Base-by-base conservation (phyloP, 1,284 basidiomycete species). In the Neotropicomus parvogracilis region DNA sequence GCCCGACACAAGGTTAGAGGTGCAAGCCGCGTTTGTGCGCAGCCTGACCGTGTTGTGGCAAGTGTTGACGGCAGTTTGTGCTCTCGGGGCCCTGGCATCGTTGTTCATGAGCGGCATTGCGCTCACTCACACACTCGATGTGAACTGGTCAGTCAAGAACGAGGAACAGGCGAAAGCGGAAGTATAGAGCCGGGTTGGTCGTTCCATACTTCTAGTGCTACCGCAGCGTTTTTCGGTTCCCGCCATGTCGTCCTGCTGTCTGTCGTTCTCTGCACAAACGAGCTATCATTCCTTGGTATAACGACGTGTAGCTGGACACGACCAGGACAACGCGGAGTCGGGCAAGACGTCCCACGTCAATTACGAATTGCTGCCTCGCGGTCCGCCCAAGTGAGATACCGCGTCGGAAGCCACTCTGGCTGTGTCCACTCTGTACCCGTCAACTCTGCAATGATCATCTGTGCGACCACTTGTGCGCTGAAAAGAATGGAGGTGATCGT, bases 391-490 rank as follows among this genome's bases (percentile, higher is more conserved):
- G 81, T 85, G 46, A 87, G 65, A 58, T 80, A 86, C 50, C 78
- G 77, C 17, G 70, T 64, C 3, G 87, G 87, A 33, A 88, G 68
- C 83, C 85, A 88, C 11, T 68, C 65, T 0, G 85, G 85, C 3
- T 62, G 44, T 2, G 54, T 55, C 81, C 83, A 89, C 9, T 58
- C 50, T 28, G 70, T 46, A 13, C 48, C 63, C 16, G 49, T 52
- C 7, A 83, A 64, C 14, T 85, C 77, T 0, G 80, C 75, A 0
- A 64, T 42, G 39, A 90, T 73, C 82, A 90, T 87, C 14, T 75
- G 70, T 2, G 79, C 79, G 2, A 89, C 69, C 4, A 72, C 78
- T 57, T 86, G 78, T 13, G 84, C 88, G 56, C 88, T 89, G 44
- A 14, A 49, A 47, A 41, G 40, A 24, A 33, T n/a, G n/a, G n/a